Base-by-base conservation (phyloP, 768 basidiomycete species). In the Goffeauzyma gilvescens region DNA sequence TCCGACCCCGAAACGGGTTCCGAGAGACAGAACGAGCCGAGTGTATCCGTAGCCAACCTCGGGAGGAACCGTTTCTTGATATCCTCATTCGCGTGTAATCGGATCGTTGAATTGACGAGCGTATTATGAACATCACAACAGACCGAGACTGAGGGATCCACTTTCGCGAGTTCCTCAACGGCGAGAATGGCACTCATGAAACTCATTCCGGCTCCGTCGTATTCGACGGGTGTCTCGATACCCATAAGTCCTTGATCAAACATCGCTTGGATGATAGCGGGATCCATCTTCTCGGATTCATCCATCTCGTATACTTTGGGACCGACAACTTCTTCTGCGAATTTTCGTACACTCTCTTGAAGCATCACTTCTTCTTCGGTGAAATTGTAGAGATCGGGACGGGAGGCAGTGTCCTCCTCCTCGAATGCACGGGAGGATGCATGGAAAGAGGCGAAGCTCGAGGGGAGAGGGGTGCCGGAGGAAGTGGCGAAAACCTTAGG, bases 161-260 rank as follows among this genome's bases (percentile, higher is more conserved):
- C 70, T 57, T 83, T 87, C 25, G 93, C 90, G 22, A 98, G 78
- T 61, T 98, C 93, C 55, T 98, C 93, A 33, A 98, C 87, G 17
- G 78, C 82, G 53, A 98, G 86, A 54, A 98, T 84, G 15, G 93
- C 89, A 1, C 84, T 77, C 0, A 81, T 93, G 65, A 98, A 98
- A 2, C 84, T 85, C 23, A 75, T 79, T 55, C 81, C 89, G 4
- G 89, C 72, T 26, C 93, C 93, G 3, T 81, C 82, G 45, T 81
- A 72, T 18, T 79, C 83, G 14, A 73, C 71, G 36, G 71, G 72
- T 6, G 85, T 95, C 66, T 96, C 93, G 45, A 98, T 90, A 27
- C 84, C 90, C 93, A 98, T 98, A 35, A 96, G 73, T 14, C 93
- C 93, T 66, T 93, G 86, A 38, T 93, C 86, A 49, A 95, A 98